phyloP scores from a whole-genome alignment of 2,329 filamentous ascomycete genomes.

The Alternaria sp. region DNA sequence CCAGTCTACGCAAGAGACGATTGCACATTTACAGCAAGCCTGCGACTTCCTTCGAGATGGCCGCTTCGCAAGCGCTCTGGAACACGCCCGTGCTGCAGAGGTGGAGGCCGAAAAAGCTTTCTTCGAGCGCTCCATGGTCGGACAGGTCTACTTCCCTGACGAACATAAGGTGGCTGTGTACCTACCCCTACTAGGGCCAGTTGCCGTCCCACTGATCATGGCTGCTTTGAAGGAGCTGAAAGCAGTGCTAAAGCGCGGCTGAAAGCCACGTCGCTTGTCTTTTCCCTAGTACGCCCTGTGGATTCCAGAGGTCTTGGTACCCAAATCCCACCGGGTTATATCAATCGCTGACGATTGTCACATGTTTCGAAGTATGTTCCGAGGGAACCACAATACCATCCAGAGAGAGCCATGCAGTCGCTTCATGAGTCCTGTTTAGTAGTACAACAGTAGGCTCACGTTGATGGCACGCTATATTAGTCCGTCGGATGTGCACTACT shows the following conservation, averaged over 20 bases:
- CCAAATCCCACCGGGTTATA: background rate
- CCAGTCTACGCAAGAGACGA: slow-evolving; percentile 79
- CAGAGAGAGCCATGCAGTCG: background rate
- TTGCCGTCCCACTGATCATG: slow-evolving; percentile 88
- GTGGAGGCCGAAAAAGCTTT: slow-evolving; percentile 90
- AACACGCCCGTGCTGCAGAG: slow-evolving; percentile 84
- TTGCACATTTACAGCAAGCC: slow-evolving; percentile 76
- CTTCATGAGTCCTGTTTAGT: background rate
- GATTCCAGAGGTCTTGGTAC: background rate
- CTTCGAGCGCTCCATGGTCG: slow-evolving; percentile 99
- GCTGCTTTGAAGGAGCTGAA: slow-evolving; percentile 75
- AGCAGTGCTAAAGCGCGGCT: slow-evolving; percentile 25
- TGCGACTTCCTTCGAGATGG: slow-evolving; percentile 72
- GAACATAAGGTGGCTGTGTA: slow-evolving; percentile 99
- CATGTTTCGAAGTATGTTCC: background rate
- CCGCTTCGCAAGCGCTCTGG: slow-evolving; percentile 70
- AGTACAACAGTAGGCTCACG: background rate
- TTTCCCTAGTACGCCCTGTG: background rate
- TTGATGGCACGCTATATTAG: background rate
- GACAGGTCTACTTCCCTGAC: slow-evolving; percentile 96
- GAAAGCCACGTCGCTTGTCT: slow-evolving; percentile 2
- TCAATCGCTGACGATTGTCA: background rate
- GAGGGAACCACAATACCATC: background rate
- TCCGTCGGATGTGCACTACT: background rate
- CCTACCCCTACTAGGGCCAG: slow-evolving; percentile 84